Evolutionary conservation across 805 yeast species (phyloP), one percentile per base, ranked within the genome.

Genomic region (Suhomyces sp.): DNA sequence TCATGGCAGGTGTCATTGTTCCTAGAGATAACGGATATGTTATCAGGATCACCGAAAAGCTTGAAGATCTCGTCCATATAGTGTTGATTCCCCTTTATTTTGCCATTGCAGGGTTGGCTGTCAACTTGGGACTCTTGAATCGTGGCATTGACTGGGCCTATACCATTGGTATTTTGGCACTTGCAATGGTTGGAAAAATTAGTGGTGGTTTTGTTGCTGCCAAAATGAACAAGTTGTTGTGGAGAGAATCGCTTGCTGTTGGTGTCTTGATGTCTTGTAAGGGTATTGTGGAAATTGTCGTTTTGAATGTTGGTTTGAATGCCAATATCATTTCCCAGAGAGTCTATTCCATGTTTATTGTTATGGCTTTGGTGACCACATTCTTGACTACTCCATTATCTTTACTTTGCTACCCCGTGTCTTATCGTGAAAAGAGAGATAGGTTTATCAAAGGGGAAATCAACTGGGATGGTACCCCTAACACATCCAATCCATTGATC

Each of bases 251-350:
- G 2, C 65, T 84, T 35, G 77, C 92, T 2, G 93, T 87, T 38
- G 96, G 96, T 50, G 80, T 87, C 23, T 74, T 88, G 59, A 88
- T 88, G 94, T 87, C 93, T 6, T 88, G 96, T 77, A 88, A 88
- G 68, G 96, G 96, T 68, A 87, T 88, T 57, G 94, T 88, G 23
- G 96, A 88, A 68, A 85, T 88, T 65, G 92, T 88, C 42, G 94
- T 88, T 19, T 73, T 88, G 57, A 84, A 82, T 42, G 83, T 86
- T 23, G 96, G 96, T 47, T 74, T 87, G 51, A 83, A 81, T 55
- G 87, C 94, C 5, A 81, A 81, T 0, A 88, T 88, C 50, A 82
- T 88, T 48, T 74, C 83, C 4, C 76, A 78, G 52, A 83, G 81
- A 55, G 84, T 85, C 1, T 88, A 82, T 65, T 85, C 92, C 15